A percentile compares a stretch with the other conserved stretches of the same genome.
Conservation (phyloP, 164 flowering plant species). For the Macadamia integrifolia region DNA sequence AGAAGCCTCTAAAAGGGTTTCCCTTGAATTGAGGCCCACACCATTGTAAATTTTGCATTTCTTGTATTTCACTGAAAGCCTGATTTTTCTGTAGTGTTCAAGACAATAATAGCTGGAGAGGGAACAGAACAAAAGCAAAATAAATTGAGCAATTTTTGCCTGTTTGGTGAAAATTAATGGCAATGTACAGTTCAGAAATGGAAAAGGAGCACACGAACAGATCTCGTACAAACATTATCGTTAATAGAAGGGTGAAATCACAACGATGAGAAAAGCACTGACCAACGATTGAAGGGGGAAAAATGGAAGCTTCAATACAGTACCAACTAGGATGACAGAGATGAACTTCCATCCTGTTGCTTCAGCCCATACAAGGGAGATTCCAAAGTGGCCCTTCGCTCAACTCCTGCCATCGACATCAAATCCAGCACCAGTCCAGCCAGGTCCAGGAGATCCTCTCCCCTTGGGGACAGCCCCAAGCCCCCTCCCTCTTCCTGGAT, state of each 20-base stretch:
- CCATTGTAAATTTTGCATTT: too few relatives aligned
- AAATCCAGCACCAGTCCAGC: conserved; percentile 99
- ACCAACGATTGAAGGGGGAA: not conserved
- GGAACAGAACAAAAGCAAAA: too few relatives aligned
- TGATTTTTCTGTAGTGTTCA: too few relatives aligned
- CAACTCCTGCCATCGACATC: conserved; percentile 70
- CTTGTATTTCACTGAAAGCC: too few relatives aligned
- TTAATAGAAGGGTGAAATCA: too few relatives aligned
- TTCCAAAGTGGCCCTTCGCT: conserved; percentile 1
- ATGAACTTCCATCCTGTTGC: not conserved
- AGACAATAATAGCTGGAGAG: too few relatives aligned
- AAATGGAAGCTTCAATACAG: not conserved
- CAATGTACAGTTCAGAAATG: not conserved
- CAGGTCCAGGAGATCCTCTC: conserved; percentile 57
- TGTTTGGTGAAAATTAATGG: not conserved
- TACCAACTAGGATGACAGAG: conserved; percentile 4
- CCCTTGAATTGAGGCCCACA: too few relatives aligned
- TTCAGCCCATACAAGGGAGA: conserved; percentile 1
- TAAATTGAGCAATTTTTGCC: too few relatives aligned
- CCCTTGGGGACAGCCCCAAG: conserved; percentile 63
- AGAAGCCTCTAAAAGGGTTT: too few relatives aligned
- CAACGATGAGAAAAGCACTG: too few relatives aligned
- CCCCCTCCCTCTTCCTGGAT: conserved; percentile 72
- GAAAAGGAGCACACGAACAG: not conserved
- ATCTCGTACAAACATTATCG: not conserved